phyloP scores from a whole-genome alignment of 2,329 filamentous ascomycete genomes.

The Stagonosporopsis chrysanthemi region DNA sequence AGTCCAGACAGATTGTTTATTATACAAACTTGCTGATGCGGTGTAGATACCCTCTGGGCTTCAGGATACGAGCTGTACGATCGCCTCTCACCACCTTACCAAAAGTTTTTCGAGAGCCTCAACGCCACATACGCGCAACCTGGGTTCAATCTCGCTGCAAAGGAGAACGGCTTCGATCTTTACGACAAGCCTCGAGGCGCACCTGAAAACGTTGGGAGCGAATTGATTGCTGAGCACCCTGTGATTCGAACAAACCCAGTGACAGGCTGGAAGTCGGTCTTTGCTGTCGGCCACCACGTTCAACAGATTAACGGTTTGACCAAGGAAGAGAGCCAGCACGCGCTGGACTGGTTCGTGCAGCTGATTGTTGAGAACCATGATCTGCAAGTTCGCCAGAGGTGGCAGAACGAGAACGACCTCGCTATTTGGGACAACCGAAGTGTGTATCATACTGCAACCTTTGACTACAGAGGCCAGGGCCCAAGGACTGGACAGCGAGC shows the following conservation, averaged over 20 bases:
- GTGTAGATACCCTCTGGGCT: constrained; percentile 46
- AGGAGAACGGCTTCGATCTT: constrained; percentile 52
- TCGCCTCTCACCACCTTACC: constrained; percentile 57
- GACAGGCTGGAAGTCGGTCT: constrained; percentile 56
- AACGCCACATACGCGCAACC: constrained; percentile 58
- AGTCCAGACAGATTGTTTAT: background rate
- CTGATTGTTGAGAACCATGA: constrained; percentile 59
- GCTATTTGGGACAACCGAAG: constrained; percentile 73
- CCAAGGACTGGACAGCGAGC: constrained; percentile 63
- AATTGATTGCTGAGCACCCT: constrained; percentile 61
- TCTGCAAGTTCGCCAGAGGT: constrained; percentile 58
- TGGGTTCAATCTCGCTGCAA: constrained; percentile 49
- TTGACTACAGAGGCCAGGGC: constrained; percentile 65
- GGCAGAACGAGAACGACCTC: constrained; percentile 55
- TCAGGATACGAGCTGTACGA: constrained; percentile 58
- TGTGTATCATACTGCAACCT: constrained; percentile 66
- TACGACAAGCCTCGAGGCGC: constrained; percentile 60
- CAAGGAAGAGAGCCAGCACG: constrained; percentile 52
- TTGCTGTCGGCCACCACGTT: constrained; percentile 53
- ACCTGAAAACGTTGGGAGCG: constrained; percentile 62
- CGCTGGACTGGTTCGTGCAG: constrained; percentile 54
- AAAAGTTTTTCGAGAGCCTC: constrained; percentile 57
- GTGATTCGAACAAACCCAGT: constrained; percentile 60
- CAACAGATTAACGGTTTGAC: constrained; percentile 55
- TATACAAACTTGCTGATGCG: background rate